phyloP scores from a whole-genome alignment of 805 yeast genomes.

The Saccharomyces jurei region DNA sequence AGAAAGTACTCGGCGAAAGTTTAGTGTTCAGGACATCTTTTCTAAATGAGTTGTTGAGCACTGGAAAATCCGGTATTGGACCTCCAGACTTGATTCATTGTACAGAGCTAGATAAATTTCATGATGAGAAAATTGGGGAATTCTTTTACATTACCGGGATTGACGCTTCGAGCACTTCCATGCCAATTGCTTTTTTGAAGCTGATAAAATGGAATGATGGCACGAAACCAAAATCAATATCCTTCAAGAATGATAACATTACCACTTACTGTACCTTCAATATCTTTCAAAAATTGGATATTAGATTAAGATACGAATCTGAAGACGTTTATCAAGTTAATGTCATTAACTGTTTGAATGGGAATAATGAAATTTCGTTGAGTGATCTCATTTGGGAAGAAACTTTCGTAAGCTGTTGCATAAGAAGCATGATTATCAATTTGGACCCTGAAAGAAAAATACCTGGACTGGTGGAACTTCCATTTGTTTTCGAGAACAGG shows the following conservation, averaged over 20 bases:
- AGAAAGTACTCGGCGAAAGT: constrained; percentile 27
- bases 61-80: constrained; percentile 42
- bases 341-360: constrained; percentile 24
- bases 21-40: constrained; percentile 20
- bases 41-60: constrained; percentile 11
- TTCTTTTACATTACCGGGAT: constrained; percentile 43
- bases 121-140: constrained; percentile 40
- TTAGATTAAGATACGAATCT: constrained; percentile 48
- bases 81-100: constrained; percentile 58
- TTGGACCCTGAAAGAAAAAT: constrained; percentile 48
- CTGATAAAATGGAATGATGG: constrained; percentile 26
- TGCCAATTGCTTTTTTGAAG: constrained; percentile 42
- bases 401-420: constrained; percentile 47
- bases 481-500: constrained; percentile 31
- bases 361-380: constrained; percentile 26
- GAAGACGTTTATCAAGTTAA: constrained; percentile 26
- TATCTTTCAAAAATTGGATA: constrained; percentile 59
- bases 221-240: constrained; percentile 3
- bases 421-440: constrained; percentile 46
- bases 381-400: constrained; percentile 49
- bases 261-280: constrained; percentile 60
- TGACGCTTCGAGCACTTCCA: constrained; percentile 37
- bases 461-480: constrained; percentile 51
- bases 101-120: constrained; percentile 35
- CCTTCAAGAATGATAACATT: constrained; percentile 16